phyloP scores from a whole-genome alignment of 2,329 filamentous ascomycete genomes.

The Tolypocladium pustulatum region DNA sequence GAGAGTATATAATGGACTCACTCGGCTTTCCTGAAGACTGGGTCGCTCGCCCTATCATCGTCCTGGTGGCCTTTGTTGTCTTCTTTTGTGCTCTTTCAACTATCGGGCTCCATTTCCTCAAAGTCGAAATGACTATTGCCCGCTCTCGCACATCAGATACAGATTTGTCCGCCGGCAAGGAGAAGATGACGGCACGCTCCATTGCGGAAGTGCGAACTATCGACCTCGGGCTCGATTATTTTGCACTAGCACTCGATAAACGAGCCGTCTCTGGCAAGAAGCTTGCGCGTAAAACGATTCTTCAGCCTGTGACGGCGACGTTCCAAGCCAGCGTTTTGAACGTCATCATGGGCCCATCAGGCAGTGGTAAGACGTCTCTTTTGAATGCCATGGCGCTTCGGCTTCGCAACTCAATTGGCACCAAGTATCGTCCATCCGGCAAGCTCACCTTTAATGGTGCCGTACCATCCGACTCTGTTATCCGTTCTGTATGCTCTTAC shows the following conservation, averaged over 20 bases:
- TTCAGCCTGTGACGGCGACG: conserved; percentile 54
- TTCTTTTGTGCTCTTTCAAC: conserved; percentile 53
- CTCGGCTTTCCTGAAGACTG: conserved; percentile 59
- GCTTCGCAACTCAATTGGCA: conserved; percentile 50
- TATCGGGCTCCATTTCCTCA: conserved; percentile 52
- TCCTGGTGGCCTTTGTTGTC: conserved; percentile 49
- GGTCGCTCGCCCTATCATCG: conserved; percentile 55
- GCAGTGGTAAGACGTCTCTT: conserved; percentile 65
- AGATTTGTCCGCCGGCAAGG: conserved; percentile 59
- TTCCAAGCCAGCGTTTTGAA: conserved; percentile 62
- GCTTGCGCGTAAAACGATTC: conserved; percentile 45
- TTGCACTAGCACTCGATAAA: conserved; percentile 55
- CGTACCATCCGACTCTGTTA: conserved; percentile 54
- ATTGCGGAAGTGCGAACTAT: conserved; percentile 46
- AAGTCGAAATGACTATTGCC: conserved; percentile 59
- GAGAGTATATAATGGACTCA: conserved; percentile 56
- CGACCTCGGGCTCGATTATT: conserved; percentile 53
- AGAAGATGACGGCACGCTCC: conserved; percentile 50
- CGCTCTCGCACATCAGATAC: conserved; percentile 47
- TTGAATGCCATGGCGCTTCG: conserved; percentile 63
- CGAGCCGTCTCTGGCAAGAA: conserved; percentile 40
- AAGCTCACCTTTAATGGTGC: conserved; percentile 61
- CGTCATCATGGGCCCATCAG: conserved; percentile 72
- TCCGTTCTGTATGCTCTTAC: conserved; percentile 64
- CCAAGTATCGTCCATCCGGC: conserved; percentile 51